Conservation (phyloP, 257 asterid species). For the Schizonepeta tenuifolia region DNA sequence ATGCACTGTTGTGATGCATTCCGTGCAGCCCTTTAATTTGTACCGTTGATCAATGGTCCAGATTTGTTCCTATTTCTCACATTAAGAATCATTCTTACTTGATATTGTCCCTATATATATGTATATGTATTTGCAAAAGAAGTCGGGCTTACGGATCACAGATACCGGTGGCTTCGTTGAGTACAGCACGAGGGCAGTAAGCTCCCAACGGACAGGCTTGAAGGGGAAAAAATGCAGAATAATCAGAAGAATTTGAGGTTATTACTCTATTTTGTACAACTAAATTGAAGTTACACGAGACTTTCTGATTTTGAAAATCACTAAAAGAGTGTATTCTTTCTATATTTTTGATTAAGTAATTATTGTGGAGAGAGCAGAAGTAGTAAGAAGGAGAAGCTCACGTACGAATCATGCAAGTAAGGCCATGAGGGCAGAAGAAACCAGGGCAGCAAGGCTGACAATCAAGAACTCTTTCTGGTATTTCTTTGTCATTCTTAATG, state of each 20-base stretch:
- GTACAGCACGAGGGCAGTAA: conserved; percentile 76
- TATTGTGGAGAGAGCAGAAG: too few species aligned
- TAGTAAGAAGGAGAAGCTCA: not conserved
- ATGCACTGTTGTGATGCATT: too few species aligned
- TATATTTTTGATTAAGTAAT: too few species aligned
- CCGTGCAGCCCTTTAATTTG: too few species aligned
- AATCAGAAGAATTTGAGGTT: not conserved
- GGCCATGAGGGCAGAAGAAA: conserved; percentile 97
- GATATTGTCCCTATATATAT: too few species aligned
- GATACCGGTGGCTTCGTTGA: conserved; percentile 74
- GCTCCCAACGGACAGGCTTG: conserved; percentile 98
- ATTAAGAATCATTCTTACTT: too few species aligned
- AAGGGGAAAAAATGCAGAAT: not conserved
- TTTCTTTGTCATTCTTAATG: conserved; percentile 58
- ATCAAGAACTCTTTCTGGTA: conserved; percentile 57
- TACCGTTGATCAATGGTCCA: too few species aligned
- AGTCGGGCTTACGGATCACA: conserved; percentile 87
- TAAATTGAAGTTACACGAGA: too few species aligned
- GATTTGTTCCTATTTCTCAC: too few species aligned
- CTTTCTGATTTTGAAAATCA: too few species aligned
- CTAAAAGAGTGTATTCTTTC: too few species aligned
- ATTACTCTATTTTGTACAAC: too few species aligned
- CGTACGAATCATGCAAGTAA: conserved; percentile 99
- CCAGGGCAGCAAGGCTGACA: conserved; percentile 91
- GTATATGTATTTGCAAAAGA: conserved; percentile 2